Base-by-base conservation (phyloP, 345 rosid species). In the Excoecaria agallocha region DNA sequence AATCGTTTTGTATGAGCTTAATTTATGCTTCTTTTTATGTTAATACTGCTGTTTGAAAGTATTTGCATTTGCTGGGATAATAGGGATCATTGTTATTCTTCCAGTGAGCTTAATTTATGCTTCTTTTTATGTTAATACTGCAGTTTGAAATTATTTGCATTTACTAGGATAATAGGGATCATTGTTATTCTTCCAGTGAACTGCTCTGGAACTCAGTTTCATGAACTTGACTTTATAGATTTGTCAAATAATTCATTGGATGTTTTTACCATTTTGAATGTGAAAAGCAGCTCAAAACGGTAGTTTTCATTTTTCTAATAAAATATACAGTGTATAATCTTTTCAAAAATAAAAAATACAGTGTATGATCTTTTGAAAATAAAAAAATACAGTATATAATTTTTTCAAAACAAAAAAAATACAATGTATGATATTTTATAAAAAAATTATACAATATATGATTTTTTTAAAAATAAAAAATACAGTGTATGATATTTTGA, bases 161-260 rank as follows among this genome's bases (percentile, higher is more conserved):
- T 92, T 57, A 93, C 96, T 72, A 98, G 94, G 71, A 73, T 92
- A 77, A 87, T 94, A 67, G 98, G 98, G 72, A 69, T 88, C 79
- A 87, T 91, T 84, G 85, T 91, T 84, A 85, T 94, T 84, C 92
- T 94, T 79, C 98, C 98, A 74, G 89, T 94, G 56, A 89, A 94
- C 80, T 84, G 88, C 85, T 74, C 77, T 1, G 98, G 98, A 46
- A 88, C 84, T 81, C 87, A 85, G 77, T 87, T 94, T 68, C 57
- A 67, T 1, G 81, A 82, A 80, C 78, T 92, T 62, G 89, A 92
- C 83, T 92, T 91, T 41, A 74, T 68, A 12, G 89, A 92, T 80
- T 82, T 93, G 45, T 80, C 92, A 9, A 84, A 81, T 43, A 91
- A 89, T 74, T 92, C 97, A 12, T 80, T 92, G 89, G 98, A 94